Base-by-base conservation (phyloP, 1,139 yeast species). In the Geotrichum cucujoidarum region DNA sequence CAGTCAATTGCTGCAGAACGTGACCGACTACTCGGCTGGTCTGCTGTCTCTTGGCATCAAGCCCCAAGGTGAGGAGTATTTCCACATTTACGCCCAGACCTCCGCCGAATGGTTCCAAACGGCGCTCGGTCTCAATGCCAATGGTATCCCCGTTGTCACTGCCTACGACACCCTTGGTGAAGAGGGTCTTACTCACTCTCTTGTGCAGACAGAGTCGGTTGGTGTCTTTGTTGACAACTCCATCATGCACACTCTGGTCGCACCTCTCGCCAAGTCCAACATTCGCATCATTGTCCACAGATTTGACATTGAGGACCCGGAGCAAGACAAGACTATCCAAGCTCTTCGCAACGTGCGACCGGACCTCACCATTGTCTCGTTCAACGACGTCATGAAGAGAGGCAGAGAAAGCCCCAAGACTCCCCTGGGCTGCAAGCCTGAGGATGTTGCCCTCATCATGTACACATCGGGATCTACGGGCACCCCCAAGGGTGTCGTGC, bases 381-480 rank as follows among this genome's bases (percentile, higher is more conserved):
- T 74, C 62, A 76, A 80, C 49, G 95, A 92, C 48, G 74, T 88
- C 22, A 53, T 83, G 41, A 71, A 71, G 49, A 67, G 81, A 47
- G 98, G 99, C 57, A 65, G 72, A 56, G 69, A 69, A 33, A 66
- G 75, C 51, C 72, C 71, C 34, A 57, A 54, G 46, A 65, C 64
- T 14, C 66, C 75, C 14, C 63, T 64, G 54, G 75, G 76, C 14
- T 88, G 95, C 48, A 74, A 72, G 54, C 78, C 94, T 10, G 79
- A 79, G n/a, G 95, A 88, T 61, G 64, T 83, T 49, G 80, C 92
- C 37, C 87, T 96, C 73, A 88, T 92, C 65, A 92, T 94, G 97
- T 92, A 92, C 75, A 92, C 99, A 22, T 90, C 97, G 0, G 99
- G 99, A 46, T 89, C 97, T 16, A 90, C 98, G 16, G 98, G 98